These are phyloP conservation scores for Saccharomycopsis capsularis DNA, from an alignment of 805 yeast genomes.

Conservation along the genomic window DNA sequence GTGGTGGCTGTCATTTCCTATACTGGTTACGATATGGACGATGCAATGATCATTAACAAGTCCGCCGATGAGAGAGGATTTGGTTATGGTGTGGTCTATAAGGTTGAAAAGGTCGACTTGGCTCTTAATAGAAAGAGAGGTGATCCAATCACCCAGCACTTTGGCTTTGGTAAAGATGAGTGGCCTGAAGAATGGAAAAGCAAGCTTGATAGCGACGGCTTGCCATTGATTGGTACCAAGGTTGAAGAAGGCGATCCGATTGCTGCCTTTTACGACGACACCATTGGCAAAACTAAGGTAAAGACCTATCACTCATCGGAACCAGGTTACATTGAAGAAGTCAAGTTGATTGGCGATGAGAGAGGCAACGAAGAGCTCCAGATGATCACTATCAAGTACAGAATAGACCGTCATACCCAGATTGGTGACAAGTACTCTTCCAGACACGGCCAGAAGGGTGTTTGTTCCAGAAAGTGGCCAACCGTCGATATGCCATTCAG, in stretches of 20 bases:
- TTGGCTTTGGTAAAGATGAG: conserved; percentile 88
- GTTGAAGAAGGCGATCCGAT: conserved; percentile 96
- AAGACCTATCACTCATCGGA: conserved; percentile 92
- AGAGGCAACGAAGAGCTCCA: conserved; percentile 69
- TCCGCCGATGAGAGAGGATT: conserved; percentile 98
- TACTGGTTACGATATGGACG: conserved; percentile 99
- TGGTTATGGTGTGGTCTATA: conserved; percentile 94
- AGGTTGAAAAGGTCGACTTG: conserved; percentile 87
- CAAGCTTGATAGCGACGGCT: conserved; percentile 84
- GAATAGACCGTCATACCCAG: conserved; percentile 85
- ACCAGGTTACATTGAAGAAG: conserved; percentile 93
- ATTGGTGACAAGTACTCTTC: conserved; percentile 98
- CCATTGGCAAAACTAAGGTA: conserved; percentile 81
- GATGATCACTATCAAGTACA: conserved; percentile 75
- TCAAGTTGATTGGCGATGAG: conserved; percentile 85
- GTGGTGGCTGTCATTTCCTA: conserved; percentile 98
- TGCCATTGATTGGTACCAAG: conserved; percentile 80
- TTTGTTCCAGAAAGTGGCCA: conserved; percentile 98
- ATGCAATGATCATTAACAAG: conserved; percentile 97
- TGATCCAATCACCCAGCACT: conserved; percentile 89
- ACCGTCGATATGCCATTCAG: conserved; percentile 94
- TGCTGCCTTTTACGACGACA: conserved; percentile 87
- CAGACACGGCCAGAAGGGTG: conserved; percentile 98
- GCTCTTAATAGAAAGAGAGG: conserved; percentile 74
- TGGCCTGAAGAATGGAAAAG: conserved; percentile 92